These are phyloP conservation scores for Clarireedia hainanense DNA, from an alignment of 2,329 filamentous ascomycete species.

Conservation along the genomic window DNA sequence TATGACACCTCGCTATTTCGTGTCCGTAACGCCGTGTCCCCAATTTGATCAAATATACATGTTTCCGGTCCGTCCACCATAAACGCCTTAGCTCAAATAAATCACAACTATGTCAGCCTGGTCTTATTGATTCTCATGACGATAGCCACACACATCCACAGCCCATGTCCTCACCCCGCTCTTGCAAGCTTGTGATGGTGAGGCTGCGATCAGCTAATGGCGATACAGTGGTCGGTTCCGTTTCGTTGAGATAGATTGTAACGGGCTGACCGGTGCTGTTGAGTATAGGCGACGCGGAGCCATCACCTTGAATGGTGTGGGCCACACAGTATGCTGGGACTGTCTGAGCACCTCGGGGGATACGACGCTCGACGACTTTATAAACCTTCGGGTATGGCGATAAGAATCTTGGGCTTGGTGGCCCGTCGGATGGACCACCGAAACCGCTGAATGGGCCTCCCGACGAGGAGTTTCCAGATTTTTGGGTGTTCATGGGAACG, in stretches of 20 bases:
- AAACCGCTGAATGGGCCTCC: background rate
- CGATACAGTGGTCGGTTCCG: conserved; percentile 15
- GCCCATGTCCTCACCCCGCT: background rate
- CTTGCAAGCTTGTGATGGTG: background rate
- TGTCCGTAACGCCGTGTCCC: background rate
- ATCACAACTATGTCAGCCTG: background rate
- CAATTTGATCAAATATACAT: background rate
- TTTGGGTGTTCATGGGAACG: conserved; percentile 25
- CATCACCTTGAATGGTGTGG: conserved; percentile 50
- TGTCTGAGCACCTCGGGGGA: conserved; percentile 17
- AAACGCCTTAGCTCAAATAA: background rate
- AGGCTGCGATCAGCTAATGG: conserved; percentile 8
- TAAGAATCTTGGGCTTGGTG: conserved; percentile 21
- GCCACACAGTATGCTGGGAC: conserved; percentile 55
- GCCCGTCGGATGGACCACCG: background rate
- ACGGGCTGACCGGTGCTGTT: conserved; percentile 21
- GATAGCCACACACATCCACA: conserved; percentile 13
- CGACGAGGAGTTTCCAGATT: conserved; percentile 7
- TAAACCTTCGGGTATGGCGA: conserved; percentile 47
- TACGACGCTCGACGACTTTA: conserved; percentile 58
- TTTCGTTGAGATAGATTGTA: conserved; percentile 26
- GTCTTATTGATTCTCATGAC: conserved; percentile 2
- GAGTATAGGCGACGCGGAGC: conserved; percentile 24
- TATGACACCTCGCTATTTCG: background rate
- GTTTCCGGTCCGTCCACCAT: background rate